Percentiles rank a stretch among this genome's conserved stretches.
phyloP scores from a whole-genome alignment of 768 basidiomycete genomes.

The Suillus tomentosus region DNA sequence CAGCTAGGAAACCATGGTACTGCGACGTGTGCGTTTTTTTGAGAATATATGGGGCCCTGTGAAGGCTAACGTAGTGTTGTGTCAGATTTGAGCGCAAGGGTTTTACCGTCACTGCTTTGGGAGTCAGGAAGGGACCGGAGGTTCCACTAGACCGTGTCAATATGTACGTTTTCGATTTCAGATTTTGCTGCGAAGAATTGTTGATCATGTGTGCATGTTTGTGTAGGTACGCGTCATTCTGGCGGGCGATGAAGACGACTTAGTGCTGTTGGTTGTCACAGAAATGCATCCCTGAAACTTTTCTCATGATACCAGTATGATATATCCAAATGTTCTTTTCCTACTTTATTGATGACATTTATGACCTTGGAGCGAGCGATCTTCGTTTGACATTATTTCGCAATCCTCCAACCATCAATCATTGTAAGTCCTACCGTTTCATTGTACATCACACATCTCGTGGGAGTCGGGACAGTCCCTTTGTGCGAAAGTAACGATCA shows the following conservation, averaged over 20 bases:
- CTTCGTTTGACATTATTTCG: background rate
- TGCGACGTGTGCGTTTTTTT: conserved; percentile 41
- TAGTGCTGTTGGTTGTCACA: background rate
- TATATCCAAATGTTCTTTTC: background rate
- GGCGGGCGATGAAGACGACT: conserved; percentile 27
- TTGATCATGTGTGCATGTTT: background rate
- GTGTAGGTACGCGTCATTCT: conserved; percentile 35
- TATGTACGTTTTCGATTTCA: conserved; percentile 46
- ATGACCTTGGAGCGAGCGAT: background rate
- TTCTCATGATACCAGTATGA: background rate
- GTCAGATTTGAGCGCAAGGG: conserved; percentile 52
- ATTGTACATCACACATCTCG: background rate
- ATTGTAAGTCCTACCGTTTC: background rate
- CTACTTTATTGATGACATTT: background rate
- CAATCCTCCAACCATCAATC: background rate
- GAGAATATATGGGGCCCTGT: background rate
- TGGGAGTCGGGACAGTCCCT: background rate
- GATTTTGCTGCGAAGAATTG: background rate
- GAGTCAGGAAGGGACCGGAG: conserved; percentile 49
- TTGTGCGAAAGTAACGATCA: background rate
- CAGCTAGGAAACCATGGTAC: conserved; percentile 68
- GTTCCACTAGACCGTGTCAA: conserved; percentile 67
- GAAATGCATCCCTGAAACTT: background rate
- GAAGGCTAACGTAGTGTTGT: background rate
- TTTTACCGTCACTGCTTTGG: conserved; percentile 54